These are phyloP conservation scores for Clitocybe nebularis DNA, from an alignment of 1,284 basidiomycete species.

Conservation along the genomic window DNA sequence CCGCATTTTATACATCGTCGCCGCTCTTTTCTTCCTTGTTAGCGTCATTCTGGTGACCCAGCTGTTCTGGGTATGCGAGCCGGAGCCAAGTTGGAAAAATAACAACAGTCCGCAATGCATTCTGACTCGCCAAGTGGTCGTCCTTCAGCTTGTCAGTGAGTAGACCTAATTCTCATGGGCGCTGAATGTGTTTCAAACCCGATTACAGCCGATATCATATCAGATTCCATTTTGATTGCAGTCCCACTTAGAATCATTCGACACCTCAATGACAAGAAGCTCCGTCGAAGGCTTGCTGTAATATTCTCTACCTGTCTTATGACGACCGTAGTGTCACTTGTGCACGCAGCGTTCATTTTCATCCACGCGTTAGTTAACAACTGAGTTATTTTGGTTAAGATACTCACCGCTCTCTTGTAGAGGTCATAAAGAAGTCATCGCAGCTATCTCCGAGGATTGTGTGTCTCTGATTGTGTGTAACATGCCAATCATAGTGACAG, in stretches of 20 bases:
- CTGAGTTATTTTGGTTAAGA: not conserved
- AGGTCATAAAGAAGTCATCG: not conserved
- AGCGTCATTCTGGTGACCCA: conserved; percentile 22
- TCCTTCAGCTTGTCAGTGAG: conserved; percentile 16
- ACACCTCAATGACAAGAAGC: not conserved
- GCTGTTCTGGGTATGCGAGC: conserved; percentile 23
- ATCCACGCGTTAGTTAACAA: too few relatives aligned
- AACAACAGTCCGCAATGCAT: conserved; percentile 10
- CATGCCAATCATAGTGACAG: not conserved
- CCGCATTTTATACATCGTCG: conserved; percentile 14
- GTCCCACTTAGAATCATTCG: not conserved
- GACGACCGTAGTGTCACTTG: not conserved
- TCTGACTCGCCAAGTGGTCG: conserved; percentile 11
- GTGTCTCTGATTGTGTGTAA: conserved; percentile 1
- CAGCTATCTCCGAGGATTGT: not conserved
- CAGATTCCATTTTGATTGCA: conserved; percentile 6
- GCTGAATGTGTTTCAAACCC: too few relatives aligned
- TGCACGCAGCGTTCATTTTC: too few relatives aligned
- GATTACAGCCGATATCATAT: conserved; percentile 14
- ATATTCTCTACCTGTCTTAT: conserved; percentile 1
- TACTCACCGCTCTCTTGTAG: too few relatives aligned
- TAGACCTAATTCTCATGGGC: too few relatives aligned
- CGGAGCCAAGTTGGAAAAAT: conserved; percentile 11
- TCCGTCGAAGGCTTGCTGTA: not conserved
- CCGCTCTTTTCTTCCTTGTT: conserved; percentile 15